A percentile compares a stretch with the other conserved stretches of the same genome.
These are phyloP conservation scores for Phytopythium litorale DNA, from an alignment of 352 stramenopile genomes.

Conservation along the genomic window DNA sequence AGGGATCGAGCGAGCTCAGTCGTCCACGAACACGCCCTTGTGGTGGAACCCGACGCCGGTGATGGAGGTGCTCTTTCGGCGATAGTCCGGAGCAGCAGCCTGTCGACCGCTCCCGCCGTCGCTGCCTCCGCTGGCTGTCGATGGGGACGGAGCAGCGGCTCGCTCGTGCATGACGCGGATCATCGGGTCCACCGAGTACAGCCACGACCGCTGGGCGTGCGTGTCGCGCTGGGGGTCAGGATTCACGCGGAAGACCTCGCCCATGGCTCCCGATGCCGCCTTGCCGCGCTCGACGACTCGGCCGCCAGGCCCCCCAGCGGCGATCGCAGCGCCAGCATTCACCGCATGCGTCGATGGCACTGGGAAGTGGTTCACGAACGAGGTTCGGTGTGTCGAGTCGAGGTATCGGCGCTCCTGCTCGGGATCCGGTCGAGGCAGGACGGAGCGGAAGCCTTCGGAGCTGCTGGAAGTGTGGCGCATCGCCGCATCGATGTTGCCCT, in stretches of 20 bases:
- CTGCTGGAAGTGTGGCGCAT: constrained; percentile 37
- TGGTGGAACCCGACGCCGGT: constrained; percentile 48
- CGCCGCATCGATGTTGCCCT: constrained; percentile 51
- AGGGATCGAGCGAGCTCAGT: constrained; percentile 16
- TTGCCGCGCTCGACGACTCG: constrained; percentile 53
- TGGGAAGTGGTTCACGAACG: constrained; percentile 49
- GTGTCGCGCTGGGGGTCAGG: constrained; percentile 68
- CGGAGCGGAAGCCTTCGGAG: constrained; percentile 44
- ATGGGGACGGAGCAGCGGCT: constrained; percentile 9
- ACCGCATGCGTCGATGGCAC: constrained; percentile 5
- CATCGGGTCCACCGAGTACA: constrained; percentile 76
- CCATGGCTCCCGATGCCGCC: constrained; percentile 51
- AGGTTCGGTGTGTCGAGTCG: constrained; percentile 56
- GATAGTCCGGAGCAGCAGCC: constrained; percentile 15
- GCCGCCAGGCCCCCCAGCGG: constrained; percentile 44
- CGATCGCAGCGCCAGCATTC: constrained; percentile 19
- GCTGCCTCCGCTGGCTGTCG: not conserved
- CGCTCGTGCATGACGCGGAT: constrained; percentile 41
- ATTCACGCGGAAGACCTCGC: constrained; percentile 55
- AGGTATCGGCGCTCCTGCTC: constrained; percentile 49
- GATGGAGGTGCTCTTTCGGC: constrained; percentile 52
- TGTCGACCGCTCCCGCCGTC: not conserved
- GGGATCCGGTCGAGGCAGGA: constrained; percentile 44
- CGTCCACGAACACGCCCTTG: constrained; percentile 61
- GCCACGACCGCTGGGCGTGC: constrained; percentile 63